Evolutionary conservation across 768 basidiomycete species (phyloP).

Genomic region (Termitomyces heimii): DNA sequence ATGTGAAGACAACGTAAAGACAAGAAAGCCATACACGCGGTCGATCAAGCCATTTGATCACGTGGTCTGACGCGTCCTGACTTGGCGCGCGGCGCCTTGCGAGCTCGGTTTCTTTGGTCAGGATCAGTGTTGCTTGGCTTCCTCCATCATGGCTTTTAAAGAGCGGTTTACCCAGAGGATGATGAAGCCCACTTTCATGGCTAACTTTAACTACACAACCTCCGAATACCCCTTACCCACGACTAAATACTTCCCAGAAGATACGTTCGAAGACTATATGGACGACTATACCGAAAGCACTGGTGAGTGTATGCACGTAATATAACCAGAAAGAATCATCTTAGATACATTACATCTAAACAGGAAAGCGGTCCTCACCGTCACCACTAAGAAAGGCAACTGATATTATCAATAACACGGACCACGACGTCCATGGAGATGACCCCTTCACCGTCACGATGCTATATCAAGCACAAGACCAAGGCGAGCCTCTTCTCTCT

Average conservation of each 20-base stretch:
- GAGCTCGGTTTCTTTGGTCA: no score
- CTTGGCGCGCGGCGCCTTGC: not conserved
- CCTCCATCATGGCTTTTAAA: constrained; percentile 9
- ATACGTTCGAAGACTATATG: constrained; percentile 10
- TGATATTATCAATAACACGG: not conserved
- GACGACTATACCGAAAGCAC: constrained; percentile 24
- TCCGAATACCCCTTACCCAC: not conserved
- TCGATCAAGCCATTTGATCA: not conserved
- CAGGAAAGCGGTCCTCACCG: constrained; percentile 15
- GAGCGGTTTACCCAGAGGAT: not conserved
- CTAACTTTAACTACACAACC: not conserved
- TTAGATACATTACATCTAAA: not conserved
- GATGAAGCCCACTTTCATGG: not conserved
- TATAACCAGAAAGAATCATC: not conserved
- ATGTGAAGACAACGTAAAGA: not conserved
- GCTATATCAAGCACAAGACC: not conserved
- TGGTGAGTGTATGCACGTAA: constrained; percentile 30
- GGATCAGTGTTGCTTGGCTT: not conserved
- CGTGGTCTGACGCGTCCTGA: constrained; percentile 1
- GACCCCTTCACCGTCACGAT: constrained; percentile 2
- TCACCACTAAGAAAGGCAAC: constrained; percentile 6
- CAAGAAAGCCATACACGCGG: not conserved
- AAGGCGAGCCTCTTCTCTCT: not conserved
- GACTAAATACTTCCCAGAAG: not conserved
- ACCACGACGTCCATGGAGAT: constrained; percentile 11